Base-by-base conservation (phyloP, 1,139 yeast genomes). In the Geotrichum siamense region DNA sequence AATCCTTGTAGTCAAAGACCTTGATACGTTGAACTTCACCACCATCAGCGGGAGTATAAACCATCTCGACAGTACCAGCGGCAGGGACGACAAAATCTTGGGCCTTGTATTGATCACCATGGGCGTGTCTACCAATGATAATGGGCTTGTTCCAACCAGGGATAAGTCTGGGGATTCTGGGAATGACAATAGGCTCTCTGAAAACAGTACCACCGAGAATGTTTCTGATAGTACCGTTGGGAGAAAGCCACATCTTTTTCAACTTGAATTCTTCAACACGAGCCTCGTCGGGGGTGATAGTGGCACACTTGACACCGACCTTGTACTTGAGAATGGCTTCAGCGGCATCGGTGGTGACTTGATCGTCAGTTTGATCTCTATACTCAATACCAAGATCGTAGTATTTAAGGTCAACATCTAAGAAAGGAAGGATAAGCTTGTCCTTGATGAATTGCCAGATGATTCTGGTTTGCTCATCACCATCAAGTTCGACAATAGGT, bases 231-330 rank as follows among this genome's bases (percentile, higher is more conserved):
- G 97, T 89, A 55, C 97, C 97, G 67, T 89, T 89, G 54, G 97
- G 97, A 20, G 96, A 85, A 47, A 83, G 75, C 96, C 96, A 89
- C 97, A 89, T 89, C 67, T 87, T 82, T 69, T 87, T 87, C 65
- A 89, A 76, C 51, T 74, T 70, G 65, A 86, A 89, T 68, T 89
- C 97, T 65, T 84, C 69, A 45, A 89, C 96, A 58, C 97, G 78
- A 35, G 83, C 89, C 70, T 89, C 97, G 64, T 89, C 97, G 6
- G 97, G 97, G n/a, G 97, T 89, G 64, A 89, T 89, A 47, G 97
- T 89, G 42, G 97, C 97, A 70, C 97, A 89, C 71, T 89, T 89
- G 59, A 89, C 82, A 49, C 94, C 97, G 40, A 89, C 97, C 47
- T 87, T 85, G 64, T 85, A 81, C 68, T 87, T 74, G 64, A 79